These are phyloP conservation scores for Monosporascus sp. DNA, from an alignment of 2,329 filamentous ascomycete species.

Conservation along the genomic window DNA sequence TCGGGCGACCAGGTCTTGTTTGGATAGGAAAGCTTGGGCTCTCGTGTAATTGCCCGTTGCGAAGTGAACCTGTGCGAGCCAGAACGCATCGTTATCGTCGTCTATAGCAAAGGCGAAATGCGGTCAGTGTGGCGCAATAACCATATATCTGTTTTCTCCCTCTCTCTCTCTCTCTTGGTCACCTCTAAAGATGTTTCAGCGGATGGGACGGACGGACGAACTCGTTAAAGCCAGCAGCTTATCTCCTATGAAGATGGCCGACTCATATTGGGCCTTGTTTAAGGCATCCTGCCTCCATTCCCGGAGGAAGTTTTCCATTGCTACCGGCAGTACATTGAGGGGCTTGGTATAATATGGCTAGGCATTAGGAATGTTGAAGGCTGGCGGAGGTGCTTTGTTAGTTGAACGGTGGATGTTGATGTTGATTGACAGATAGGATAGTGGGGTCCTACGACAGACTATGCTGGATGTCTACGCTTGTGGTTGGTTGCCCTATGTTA, in stretches of 20 bases:
- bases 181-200: constrained; percentile 1
- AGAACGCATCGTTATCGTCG: constrained; percentile 90
- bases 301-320: constrained; percentile 89
- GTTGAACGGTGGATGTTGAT: neutral
- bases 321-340: constrained; percentile 1
- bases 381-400: neutral
- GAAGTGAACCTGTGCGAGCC: constrained; percentile 98
- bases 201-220: constrained; percentile 39
- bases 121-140: constrained; percentile 5
- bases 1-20: constrained; percentile 74
- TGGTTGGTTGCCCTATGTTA: too few relatives aligned
- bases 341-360: neutral
- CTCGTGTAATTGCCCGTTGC: constrained; percentile 91
- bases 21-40: constrained; percentile 78
- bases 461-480: too few relatives aligned
- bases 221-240: constrained; percentile 92
- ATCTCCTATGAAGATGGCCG: constrained; percentile 94
- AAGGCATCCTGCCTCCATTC: constrained; percentile 94
- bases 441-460: too few relatives aligned
- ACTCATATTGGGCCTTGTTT: constrained; percentile 93
- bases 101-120: constrained; percentile 45
- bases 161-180: too few relatives aligned
- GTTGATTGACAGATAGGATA: neutral
- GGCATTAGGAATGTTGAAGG: too few relatives aligned
- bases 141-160: too few relatives aligned